These are phyloP conservation scores for Sporothrix variecibatus DNA, from an alignment of 2,329 filamentous ascomycete species.

Conservation along the genomic window DNA sequence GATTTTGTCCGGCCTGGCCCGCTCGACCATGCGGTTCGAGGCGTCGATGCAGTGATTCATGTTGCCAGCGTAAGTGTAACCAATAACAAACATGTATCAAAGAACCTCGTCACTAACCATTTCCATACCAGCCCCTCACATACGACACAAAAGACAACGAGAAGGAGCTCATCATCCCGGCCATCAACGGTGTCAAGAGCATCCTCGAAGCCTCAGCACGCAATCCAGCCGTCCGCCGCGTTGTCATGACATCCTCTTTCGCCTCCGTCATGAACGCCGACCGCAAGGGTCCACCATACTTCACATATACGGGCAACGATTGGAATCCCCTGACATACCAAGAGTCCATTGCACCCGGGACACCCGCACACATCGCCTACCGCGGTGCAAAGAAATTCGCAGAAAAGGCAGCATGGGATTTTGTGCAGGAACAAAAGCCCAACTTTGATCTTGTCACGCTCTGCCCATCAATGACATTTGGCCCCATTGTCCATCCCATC, in stretches of 20 bases:
- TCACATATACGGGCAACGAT: conserved; percentile 47
- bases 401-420: conserved; percentile 57
- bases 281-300: conserved; percentile 32
- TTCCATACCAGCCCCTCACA: conserved; percentile 40
- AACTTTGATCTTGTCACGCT: conserved; percentile 49
- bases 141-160: conserved; percentile 49
- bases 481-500: conserved; percentile 22
- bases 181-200: conserved; percentile 48
- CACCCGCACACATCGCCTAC: conserved; percentile 46
- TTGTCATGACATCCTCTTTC: conserved; percentile 35
- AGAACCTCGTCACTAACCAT: background rate
- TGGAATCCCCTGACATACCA: conserved; percentile 57
- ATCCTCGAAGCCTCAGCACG: conserved; percentile 44
- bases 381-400: conserved; percentile 57
- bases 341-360: conserved; percentile 45
- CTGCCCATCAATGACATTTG: conserved; percentile 27
- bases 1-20: conserved; percentile 43
- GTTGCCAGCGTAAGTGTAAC: conserved; percentile 34
- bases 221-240: conserved; percentile 32
- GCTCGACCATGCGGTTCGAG: conserved; percentile 37
- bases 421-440: conserved; percentile 45
- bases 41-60: conserved; percentile 39
- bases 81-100: background rate
- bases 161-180: conserved; percentile 47
- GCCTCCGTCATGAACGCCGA: conserved; percentile 30